Base-by-base conservation (phyloP, 179 eudicot species). In the Silene coronaria region DNA sequence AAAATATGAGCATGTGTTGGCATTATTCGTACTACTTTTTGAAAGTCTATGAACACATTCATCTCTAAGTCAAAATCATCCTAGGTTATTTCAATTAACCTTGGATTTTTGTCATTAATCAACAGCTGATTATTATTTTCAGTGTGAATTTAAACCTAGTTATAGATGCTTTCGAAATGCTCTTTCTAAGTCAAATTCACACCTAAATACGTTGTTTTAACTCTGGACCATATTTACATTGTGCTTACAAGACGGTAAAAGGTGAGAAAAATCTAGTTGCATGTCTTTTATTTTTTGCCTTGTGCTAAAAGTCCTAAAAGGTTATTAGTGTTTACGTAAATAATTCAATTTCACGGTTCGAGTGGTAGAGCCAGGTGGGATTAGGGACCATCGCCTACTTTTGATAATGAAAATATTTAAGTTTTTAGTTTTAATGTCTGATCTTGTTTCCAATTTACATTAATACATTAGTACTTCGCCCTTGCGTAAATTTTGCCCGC, bases 31-130 rank as follows among this genome's bases (percentile, higher is more conserved):
- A 59, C 48, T 3, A 28, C 63, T 4, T 4, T 61, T 80, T 70
- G 67, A 71, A 55, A 26, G 59, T 75, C 55, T 58, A 79, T 70
- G 75, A 57, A 63, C 75, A 30, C 71, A 70, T 21, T 76, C 71
- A 59, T 26, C 68, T 8, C 67, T 57, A 70, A 80, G 67, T 74
- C 59, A 68, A 74, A 70, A 75, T 14, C 27, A 75, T 51, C 67
- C 64, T 70, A 59, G n/a, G 66, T 28, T 67, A 13, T 61, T 70
- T 75, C 75, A 70, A 75, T 71, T 7, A n/a, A 21, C 69, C 36
- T 36, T n/a, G n/a, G n/a, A n/a, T n/a, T n/a, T 30, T 23, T 76
- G 16, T 70, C 67, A n/a, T 23, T 30, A 13, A 61, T 48, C 66
- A 16, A 76, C 30, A 59, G 26, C 28, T 64, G 66, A 19, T 36